These are phyloP conservation scores for Amanita thiersii DNA, from an alignment of 768 basidiomycete genomes.

Conservation along the genomic window DNA sequence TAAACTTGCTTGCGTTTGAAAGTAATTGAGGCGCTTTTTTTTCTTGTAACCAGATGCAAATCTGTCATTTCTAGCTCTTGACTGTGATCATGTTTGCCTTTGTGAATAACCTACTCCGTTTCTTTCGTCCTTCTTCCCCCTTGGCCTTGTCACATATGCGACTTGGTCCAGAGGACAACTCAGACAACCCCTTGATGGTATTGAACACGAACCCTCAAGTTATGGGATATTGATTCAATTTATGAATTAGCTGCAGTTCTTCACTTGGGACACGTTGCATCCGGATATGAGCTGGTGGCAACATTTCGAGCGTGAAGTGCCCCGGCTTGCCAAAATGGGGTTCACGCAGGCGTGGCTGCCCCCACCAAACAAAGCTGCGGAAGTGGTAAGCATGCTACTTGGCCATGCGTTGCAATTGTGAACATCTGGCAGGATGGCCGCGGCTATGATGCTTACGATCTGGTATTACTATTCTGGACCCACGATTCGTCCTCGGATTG, in stretches of 20 bases:
- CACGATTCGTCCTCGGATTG: neutral
- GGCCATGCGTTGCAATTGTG: conserved; percentile 1
- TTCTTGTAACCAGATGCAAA: neutral
- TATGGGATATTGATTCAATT: no score
- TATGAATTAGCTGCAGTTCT: conserved; percentile 63
- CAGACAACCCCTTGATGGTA: conserved; percentile 65
- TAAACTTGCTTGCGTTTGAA: neutral
- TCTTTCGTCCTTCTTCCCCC: conserved; percentile 19
- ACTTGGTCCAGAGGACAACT: conserved; percentile 39
- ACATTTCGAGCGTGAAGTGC: conserved; percentile 59
- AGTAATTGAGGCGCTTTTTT: neutral
- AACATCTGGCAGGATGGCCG: conserved; percentile 44
- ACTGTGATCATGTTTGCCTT: neutral
- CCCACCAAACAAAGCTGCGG: conserved; percentile 74
- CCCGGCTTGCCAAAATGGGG: conserved; percentile 55
- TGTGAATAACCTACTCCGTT: neutral
- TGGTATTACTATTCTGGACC: conserved; percentile 35
- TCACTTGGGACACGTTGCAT: conserved; percentile 68
- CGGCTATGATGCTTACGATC: conserved; percentile 83
- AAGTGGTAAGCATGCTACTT: conserved; percentile 30
- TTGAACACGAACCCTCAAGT: neutral
- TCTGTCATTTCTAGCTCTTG: neutral
- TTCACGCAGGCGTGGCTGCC: conserved; percentile 82
- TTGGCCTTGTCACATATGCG: conserved; percentile 56
- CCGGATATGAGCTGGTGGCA: conserved; percentile 71